Evolutionary conservation across 495 filamentous ascomycete genomes (phyloP).

Genomic region (Cercophora newfieldiana): DNA sequence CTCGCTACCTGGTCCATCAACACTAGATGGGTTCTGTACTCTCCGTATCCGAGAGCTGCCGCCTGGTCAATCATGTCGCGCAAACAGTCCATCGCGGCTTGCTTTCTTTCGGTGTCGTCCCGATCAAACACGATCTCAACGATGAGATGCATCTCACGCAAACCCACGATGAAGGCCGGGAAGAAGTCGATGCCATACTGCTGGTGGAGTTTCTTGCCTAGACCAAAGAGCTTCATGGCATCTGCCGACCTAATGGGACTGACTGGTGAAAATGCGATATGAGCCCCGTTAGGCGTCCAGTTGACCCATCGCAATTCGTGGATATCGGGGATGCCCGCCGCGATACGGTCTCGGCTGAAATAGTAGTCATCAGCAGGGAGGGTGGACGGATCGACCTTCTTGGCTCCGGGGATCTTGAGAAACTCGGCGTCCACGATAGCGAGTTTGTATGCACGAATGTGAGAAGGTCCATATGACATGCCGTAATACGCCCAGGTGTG

Average conservation of each 20-base stretch:
- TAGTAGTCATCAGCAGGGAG: constrained; percentile 38
- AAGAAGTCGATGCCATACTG: constrained; percentile 54
- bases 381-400: constrained; percentile 48
- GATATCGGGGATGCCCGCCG: constrained; percentile 47
- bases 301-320: constrained; percentile 57
- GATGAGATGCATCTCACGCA: constrained; percentile 61
- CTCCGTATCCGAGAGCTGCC: constrained; percentile 54
- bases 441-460: constrained; percentile 46
- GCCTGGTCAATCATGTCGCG: constrained; percentile 50
- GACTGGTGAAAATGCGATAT: constrained; percentile 60
- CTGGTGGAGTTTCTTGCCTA: constrained; percentile 40
- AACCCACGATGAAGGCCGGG: constrained; percentile 51
- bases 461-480: constrained; percentile 50
- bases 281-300: constrained; percentile 57
- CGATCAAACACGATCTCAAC: constrained; percentile 58
- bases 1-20: constrained; percentile 57
- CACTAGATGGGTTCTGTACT: constrained; percentile 59
- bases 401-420: constrained; percentile 44
- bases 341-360: constrained; percentile 30
- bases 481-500: constrained; percentile 59
- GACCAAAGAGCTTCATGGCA: constrained; percentile 46
- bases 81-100: constrained; percentile 42
- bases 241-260: constrained; percentile 52
- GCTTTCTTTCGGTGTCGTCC: constrained; percentile 36
- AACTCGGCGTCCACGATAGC: constrained; percentile 49